These are phyloP conservation scores for Nepenthes gracilis DNA, from an alignment of 148 eudicot genomes.

Conservation along the genomic window DNA sequence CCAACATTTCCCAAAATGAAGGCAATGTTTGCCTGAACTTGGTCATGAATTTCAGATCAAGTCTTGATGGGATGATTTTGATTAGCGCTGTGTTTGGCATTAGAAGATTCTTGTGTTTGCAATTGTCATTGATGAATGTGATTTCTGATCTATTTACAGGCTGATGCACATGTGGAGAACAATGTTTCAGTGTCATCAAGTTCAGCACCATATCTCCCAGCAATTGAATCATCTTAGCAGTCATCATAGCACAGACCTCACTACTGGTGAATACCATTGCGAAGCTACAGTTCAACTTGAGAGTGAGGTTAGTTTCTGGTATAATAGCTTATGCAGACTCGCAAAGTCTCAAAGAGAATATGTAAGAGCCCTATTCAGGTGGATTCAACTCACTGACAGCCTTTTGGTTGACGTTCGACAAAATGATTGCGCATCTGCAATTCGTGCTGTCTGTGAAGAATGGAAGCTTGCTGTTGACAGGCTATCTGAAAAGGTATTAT, in stretches of 20 bases:
- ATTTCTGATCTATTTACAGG: constrained; percentile 19
- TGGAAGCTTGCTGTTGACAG: constrained; percentile 60
- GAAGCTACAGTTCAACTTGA: constrained; percentile 66
- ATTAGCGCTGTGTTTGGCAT: too few species aligned
- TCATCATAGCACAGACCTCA: constrained; percentile 39
- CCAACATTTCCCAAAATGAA: too few species aligned
- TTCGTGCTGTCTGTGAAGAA: constrained; percentile 37
- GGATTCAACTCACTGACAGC: constrained; percentile 44
- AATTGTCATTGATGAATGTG: neutral
- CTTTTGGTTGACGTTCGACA: constrained; percentile 19
- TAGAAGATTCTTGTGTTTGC: too few species aligned
- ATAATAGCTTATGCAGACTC: constrained; percentile 49
- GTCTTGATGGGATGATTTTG: neutral
- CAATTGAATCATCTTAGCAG: constrained; percentile 38
- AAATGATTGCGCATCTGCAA: constrained; percentile 17
- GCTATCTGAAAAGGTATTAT: constrained; percentile 60
- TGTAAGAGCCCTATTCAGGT: constrained; percentile 34
- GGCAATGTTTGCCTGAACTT: too few species aligned
- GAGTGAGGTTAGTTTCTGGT: constrained; percentile 58
- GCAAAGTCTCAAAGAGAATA: constrained; percentile 52
- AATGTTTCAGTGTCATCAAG: constrained; percentile 58
- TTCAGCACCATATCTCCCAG: constrained; percentile 57
- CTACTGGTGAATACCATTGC: constrained; percentile 33
- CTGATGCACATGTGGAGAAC: constrained; percentile 61
- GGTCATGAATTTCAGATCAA: neutral